Percentiles rank a stretch among this genome's conserved stretches.
Conservation (phyloP, 2,329 filamentous ascomycete genomes). For the Phyllosticta ampelicida region DNA sequence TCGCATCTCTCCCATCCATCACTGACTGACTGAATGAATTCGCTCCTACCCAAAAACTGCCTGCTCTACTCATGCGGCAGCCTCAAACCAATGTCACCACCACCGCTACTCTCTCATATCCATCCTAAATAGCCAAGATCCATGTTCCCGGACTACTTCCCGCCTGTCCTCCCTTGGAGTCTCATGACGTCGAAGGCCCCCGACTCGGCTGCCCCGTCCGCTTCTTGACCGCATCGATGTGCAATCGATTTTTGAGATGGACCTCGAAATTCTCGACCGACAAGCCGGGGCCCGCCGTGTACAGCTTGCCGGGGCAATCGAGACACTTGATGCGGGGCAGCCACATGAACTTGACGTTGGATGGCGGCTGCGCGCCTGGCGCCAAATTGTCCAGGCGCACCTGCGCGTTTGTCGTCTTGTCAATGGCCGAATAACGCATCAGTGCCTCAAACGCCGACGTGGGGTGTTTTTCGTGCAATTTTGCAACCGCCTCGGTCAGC, state of each 20-base stretch:
- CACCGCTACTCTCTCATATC: background rate
- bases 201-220: slow-evolving; percentile 14
- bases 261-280: slow-evolving; percentile 88
- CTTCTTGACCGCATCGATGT: slow-evolving; percentile 36
- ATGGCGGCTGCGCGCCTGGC: slow-evolving; percentile 42
- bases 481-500: slow-evolving; percentile 64
- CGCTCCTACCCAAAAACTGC: slow-evolving; percentile 2
- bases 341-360: slow-evolving; percentile 66
- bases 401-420: slow-evolving; percentile 57
- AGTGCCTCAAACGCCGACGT: slow-evolving; percentile 76
- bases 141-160: background rate
- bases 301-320: slow-evolving; percentile 88
- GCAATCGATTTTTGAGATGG: slow-evolving; percentile 74
- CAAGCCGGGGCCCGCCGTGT: slow-evolving; percentile 76
- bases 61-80: background rate
- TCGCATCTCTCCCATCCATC: background rate
- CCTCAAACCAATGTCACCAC: background rate
- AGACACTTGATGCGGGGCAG: slow-evolving; percentile 82
- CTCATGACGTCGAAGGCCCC: background rate
- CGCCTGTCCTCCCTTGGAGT: background rate
- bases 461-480: slow-evolving; percentile 60
- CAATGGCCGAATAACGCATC: slow-evolving; percentile 82
- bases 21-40: background rate
- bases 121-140: slow-evolving; percentile 4
- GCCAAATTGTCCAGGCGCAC: slow-evolving; percentile 41